Percentiles rank a stretch among this genome's conserved stretches.
Evolutionary conservation across 305 asterid species (phyloP).

Genomic region (Solanum aculeatissimum): DNA sequence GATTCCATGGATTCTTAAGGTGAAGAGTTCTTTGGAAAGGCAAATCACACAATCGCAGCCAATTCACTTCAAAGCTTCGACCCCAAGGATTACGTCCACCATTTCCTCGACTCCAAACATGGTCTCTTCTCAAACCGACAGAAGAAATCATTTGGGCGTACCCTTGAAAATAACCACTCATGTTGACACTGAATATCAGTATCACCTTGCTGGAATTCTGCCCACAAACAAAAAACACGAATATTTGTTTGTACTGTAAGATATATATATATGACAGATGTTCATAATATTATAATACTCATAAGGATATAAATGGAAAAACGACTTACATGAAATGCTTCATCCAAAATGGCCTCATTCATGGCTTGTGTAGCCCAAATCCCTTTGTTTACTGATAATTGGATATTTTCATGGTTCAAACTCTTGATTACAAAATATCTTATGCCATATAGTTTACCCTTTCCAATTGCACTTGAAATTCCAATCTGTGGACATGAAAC

Average conservation of each 20-base stretch:
- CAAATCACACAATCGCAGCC: conserved; percentile 68
- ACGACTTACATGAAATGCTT: conserved; percentile 80
- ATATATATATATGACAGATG: neutral
- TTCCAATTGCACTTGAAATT: conserved; percentile 39
- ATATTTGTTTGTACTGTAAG: conserved; percentile 7
- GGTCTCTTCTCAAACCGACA: conserved; percentile 73
- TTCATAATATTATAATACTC: neutral
- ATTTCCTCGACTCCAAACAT: conserved; percentile 70
- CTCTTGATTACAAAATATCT: conserved; percentile 94
- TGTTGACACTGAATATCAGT: conserved; percentile 89
- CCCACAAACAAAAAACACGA: conserved; percentile 14
- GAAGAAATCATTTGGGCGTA: conserved; percentile 92
- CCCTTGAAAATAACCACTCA: conserved; percentile 97
- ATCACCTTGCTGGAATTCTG: conserved; percentile 94
- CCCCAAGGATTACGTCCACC: conserved; percentile 84
- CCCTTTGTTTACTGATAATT: conserved; percentile 69
- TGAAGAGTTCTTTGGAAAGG: conserved; percentile 90
- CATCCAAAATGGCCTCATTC: conserved; percentile 96
- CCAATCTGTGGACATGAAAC: conserved; percentile 36
- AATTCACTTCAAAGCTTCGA: conserved; percentile 72
- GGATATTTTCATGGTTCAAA: conserved; percentile 77
- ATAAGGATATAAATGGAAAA: conserved; percentile 1
- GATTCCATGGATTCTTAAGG: conserved; percentile 80
- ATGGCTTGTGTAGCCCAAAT: conserved; percentile 98
- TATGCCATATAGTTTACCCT: conserved; percentile 27